These are phyloP conservation scores for Diplodia seriata DNA, from an alignment of 2,329 filamentous ascomycete genomes.

Conservation along the genomic window DNA sequence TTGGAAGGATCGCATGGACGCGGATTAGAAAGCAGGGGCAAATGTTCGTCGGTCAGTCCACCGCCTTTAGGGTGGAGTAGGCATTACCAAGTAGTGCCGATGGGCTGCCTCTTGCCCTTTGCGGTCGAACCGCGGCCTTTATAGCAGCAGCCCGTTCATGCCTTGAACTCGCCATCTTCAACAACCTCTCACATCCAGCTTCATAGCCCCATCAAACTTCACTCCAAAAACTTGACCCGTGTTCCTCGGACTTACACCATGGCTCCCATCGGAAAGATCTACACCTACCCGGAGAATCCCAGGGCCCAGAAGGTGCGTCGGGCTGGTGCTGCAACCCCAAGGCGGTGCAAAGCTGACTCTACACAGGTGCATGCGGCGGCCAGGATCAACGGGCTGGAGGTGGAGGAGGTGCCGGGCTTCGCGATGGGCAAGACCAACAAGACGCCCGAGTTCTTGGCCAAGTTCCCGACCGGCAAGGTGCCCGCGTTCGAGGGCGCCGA, in stretches of 20 bases:
- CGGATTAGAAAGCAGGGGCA: slow-evolving; percentile 8
- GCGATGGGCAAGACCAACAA: slow-evolving; percentile 53
- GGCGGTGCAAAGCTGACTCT: neutral
- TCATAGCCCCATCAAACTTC: neutral
- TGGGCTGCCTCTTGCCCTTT: neutral
- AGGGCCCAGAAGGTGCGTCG: slow-evolving; percentile 32
- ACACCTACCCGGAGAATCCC: slow-evolving; percentile 35
- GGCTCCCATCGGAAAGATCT: slow-evolving; percentile 38
- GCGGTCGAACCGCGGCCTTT: neutral
- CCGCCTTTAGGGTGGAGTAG: neutral
- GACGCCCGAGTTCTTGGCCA: slow-evolving; percentile 56
- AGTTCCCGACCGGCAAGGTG: slow-evolving; percentile 62
- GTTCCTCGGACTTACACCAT: slow-evolving; percentile 17
- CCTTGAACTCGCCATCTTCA: neutral
- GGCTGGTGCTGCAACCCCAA: no score
- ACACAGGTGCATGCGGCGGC: slow-evolving; percentile 36
- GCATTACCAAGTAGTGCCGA: neutral
- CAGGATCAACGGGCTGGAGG: slow-evolving; percentile 39
- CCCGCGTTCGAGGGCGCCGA: slow-evolving; percentile 58
- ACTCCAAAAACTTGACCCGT: no score
- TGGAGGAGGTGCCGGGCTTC: slow-evolving; percentile 48
- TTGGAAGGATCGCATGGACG: slow-evolving; percentile 11
- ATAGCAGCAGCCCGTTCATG: neutral
- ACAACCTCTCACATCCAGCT: neutral
- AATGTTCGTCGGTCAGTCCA: neutral